These are phyloP conservation scores for Scytalidium lignicola DNA, from an alignment of 2,329 filamentous ascomycete genomes.

Conservation along the genomic window DNA sequence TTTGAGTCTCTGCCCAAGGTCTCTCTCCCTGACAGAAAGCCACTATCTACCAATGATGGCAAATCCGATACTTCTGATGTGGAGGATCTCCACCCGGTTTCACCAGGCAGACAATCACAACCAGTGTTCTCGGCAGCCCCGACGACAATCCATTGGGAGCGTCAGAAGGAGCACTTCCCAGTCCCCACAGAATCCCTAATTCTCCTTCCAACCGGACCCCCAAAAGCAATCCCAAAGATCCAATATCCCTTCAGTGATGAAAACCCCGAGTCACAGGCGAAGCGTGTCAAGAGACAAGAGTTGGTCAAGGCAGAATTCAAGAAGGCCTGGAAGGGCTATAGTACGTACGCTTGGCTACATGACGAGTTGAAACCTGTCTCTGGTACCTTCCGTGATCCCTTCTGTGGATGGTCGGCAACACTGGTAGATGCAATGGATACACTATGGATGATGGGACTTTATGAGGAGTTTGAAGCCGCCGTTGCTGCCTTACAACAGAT, in stretches of 20 bases:
- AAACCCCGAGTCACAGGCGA: slow-evolving; percentile 50
- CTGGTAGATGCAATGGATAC: slow-evolving; percentile 79
- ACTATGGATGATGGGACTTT: slow-evolving; percentile 79
- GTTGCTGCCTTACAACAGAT: slow-evolving; percentile 65
- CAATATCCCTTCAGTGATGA: slow-evolving; percentile 71
- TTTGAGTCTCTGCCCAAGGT: background rate
- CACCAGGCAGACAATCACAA: slow-evolving; percentile 22
- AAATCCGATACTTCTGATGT: background rate
- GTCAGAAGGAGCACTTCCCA: slow-evolving; percentile 71
- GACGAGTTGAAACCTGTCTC: slow-evolving; percentile 78
- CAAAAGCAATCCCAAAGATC: slow-evolving; percentile 68
- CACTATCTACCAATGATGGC: background rate
- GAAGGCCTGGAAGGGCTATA: slow-evolving; percentile 80
- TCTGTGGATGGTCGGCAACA: slow-evolving; percentile 88
- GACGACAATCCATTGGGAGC: slow-evolving; percentile 62
- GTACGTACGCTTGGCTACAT: slow-evolving; percentile 72
- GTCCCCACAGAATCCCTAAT: slow-evolving; percentile 67
- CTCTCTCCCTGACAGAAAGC: background rate
- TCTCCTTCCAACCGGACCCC: slow-evolving; percentile 64
- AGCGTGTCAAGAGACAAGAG: slow-evolving; percentile 58
- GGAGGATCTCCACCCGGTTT: slow-evolving; percentile 17
- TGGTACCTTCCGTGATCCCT: slow-evolving; percentile 67
- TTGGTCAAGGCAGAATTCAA: slow-evolving; percentile 69
- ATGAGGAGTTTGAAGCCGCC: slow-evolving; percentile 75
- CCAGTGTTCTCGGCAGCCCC: slow-evolving; percentile 10